Base-by-base conservation (phyloP, 2,329 filamentous ascomycete species). In the Eurotiales sp. region DNA sequence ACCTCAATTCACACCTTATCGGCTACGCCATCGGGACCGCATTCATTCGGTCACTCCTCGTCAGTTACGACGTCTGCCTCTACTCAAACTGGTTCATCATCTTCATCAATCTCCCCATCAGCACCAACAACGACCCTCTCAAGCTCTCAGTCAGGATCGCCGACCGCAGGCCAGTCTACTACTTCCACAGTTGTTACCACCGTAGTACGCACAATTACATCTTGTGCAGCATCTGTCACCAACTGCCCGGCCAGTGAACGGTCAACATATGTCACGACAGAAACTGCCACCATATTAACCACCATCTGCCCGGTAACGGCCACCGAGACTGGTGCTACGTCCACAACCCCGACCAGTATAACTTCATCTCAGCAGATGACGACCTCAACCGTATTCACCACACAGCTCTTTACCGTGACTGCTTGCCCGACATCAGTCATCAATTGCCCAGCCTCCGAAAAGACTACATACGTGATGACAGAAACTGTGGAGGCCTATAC, bases 271-370 rank as follows among this genome's bases (percentile, higher is more conserved):
- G 17, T 54, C 17, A 50, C 53, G 2, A 58, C 56, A 7, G 61
- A 61, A 57, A 54, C 56, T 19, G 19, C 50, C 12, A 57, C 61
- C 48, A 58, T 57, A 12, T 54, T 55, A 23, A 57, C 50, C 23
- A 57, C 61, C 14, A 57, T 22, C 12, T 41, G 37, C 22, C 37
- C 37, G 8, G 37, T 41, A 14, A 41, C 37, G 37, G 37, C 37
- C 14, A 15, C 30, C 7, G 17, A 21, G 14, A 41, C 17, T 41
- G 17, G 19, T 10, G 19, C 36, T 8, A 11, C 17, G 22, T 22
- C 8, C 3, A 22, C 17, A 5, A 41, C 22, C n/a, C 4, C 17
- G 12, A 27, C 25, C 5, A 10, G 17, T 12, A 4, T 22, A 34
- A 4, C 14, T 15, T 15, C 30, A 34, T n/a, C 30, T 41, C 37